A percentile compares a stretch with the other conserved stretches of the same genome.
Conservation (phyloP, 345 rosid genomes). For the Boechera divaricarpa region DNA sequence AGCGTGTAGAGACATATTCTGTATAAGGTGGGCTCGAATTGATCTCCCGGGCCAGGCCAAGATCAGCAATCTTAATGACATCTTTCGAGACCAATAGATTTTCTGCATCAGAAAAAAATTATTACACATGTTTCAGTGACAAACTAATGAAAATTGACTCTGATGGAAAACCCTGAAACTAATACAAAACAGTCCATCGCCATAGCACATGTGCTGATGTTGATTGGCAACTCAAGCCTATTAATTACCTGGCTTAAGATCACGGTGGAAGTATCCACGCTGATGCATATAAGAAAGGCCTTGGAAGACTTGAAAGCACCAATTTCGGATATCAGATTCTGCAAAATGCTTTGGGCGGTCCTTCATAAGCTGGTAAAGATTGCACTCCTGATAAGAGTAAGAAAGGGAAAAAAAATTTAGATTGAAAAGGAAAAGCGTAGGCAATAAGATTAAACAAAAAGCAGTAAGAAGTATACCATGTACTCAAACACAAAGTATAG, state of each 20-base stretch:
- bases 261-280: constrained; percentile 96
- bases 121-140: constrained; percentile 6
- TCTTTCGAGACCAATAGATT: constrained; percentile 81
- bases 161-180: neutral
- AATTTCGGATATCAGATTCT: constrained; percentile 80
- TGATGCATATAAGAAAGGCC: constrained; percentile 96
- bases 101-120: constrained; percentile 51
- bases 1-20: constrained; percentile 92
- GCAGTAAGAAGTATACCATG: constrained; percentile 62
- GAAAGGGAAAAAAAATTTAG: constrained; percentile 14
- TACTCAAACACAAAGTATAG: constrained; percentile 91
- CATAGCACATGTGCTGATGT: constrained; percentile 12
- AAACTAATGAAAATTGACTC: neutral
- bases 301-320: constrained; percentile 98
- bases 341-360: constrained; percentile 73
- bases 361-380: constrained; percentile 92
- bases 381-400: constrained; percentile 66
- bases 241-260: constrained; percentile 93
- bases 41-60: constrained; percentile 94
- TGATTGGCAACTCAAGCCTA: constrained; percentile 26
- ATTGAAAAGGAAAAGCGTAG: neutral
- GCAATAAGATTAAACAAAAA: constrained; percentile 32
- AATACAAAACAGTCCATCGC: neutral
- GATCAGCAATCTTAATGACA: constrained; percentile 89
- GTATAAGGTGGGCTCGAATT: constrained; percentile 87